These are phyloP conservation scores for Colletotrichum tabaci DNA, from an alignment of 2,329 filamentous ascomycete species.

Conservation along the genomic window DNA sequence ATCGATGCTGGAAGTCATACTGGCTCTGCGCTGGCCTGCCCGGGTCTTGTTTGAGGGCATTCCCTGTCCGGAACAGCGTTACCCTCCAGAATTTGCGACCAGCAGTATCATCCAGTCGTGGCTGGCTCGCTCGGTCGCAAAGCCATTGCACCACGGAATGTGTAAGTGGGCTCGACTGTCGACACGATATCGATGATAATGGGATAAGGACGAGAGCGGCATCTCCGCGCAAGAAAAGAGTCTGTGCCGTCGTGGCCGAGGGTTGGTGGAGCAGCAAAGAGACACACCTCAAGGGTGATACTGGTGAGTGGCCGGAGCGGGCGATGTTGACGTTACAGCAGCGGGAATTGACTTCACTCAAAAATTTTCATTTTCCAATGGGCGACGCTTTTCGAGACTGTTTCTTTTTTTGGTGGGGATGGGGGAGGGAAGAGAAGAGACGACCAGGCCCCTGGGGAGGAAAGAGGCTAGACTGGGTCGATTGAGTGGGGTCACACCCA, in stretches of 20 bases:
- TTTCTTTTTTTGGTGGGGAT: constrained; percentile 5
- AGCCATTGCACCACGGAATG: neutral
- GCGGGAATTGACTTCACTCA: constrained; percentile 7
- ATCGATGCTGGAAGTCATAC: constrained; percentile 1
- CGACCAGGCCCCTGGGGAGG: neutral
- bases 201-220: constrained; percentile 20
- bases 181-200: constrained; percentile 10
- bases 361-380: neutral
- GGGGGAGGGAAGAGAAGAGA: neutral
- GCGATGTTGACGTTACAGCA: constrained; percentile 28
- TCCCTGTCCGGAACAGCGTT: constrained; percentile 23
- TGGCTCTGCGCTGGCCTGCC: constrained; percentile 8
- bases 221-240: constrained; percentile 23
- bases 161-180: neutral
- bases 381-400: neutral
- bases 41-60: constrained; percentile 24
- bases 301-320: constrained; percentile 6
- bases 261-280: neutral
- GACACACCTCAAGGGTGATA: neutral
- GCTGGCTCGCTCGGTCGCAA: neutral
- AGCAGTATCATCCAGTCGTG: too few species aligned
- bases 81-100: neutral
- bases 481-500: neutral
- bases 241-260: constrained; percentile 21
- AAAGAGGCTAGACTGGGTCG: constrained; percentile 19